Percentiles rank a stretch among this genome's conserved stretches.
These are phyloP conservation scores for Pistacia integerrima DNA, from an alignment of 345 rosid genomes.

Conservation along the genomic window DNA sequence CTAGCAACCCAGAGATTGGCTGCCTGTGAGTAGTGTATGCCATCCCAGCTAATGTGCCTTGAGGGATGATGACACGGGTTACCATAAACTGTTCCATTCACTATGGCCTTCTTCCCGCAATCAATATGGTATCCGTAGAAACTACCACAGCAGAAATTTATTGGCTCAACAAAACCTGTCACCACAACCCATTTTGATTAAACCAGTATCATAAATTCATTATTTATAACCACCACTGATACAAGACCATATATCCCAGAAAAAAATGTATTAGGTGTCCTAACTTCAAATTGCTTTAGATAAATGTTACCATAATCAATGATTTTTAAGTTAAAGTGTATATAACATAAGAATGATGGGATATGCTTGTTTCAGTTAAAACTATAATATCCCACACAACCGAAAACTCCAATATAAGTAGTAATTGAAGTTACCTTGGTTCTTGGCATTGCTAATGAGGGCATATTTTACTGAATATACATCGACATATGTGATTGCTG, in stretches of 20 bases:
- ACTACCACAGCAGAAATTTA: conserved; percentile 73
- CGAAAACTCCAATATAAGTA: no score
- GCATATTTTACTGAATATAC: neutral
- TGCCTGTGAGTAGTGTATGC: conserved; percentile 67
- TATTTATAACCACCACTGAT: no score
- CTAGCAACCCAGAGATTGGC: conserved; percentile 54
- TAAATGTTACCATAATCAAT: no score
- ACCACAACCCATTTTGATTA: neutral
- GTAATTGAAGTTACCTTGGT: neutral
- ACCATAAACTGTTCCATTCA: conserved; percentile 68
- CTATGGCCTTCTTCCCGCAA: conserved; percentile 62
- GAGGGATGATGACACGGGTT: conserved; percentile 58
- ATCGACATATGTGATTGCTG: neutral
- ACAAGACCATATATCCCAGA: no score
- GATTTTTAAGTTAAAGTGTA: no score
- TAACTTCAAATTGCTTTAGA: no score
- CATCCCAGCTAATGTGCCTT: conserved; percentile 77
- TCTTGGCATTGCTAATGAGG: neutral
- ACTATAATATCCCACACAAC: no score
- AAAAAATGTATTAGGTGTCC: no score
- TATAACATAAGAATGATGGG: no score
- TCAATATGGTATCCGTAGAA: conserved; percentile 57
- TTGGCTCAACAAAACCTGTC: conserved; percentile 61
- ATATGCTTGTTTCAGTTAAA: no score
- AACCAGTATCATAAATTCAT: no score